These are phyloP conservation scores for Discostella pseudostelligera DNA, from an alignment of 108 stramenopile species.

Conservation along the genomic window DNA sequence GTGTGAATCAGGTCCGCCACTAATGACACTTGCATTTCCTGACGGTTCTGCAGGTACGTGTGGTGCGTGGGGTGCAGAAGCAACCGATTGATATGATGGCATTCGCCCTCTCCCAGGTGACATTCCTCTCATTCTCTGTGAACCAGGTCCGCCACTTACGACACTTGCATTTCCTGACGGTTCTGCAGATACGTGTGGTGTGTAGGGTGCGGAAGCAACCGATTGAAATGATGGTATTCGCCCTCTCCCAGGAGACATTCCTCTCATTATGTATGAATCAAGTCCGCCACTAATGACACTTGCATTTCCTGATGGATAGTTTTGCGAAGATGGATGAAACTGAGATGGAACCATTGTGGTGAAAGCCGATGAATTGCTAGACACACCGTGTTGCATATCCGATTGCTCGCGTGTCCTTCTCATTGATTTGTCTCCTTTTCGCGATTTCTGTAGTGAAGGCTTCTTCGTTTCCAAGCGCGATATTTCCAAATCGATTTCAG, in stretches of 20 bases:
- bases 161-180: too few relatives aligned
- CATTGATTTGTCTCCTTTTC: background rate
- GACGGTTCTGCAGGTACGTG: too few relatives aligned
- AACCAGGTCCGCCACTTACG: background rate
- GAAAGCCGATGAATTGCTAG: background rate
- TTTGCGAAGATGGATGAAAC: background rate
- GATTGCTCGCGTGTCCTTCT: background rate
- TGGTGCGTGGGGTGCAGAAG: too few relatives aligned
- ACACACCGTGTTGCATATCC: background rate
- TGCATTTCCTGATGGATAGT: background rate
- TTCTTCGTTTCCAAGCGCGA: conserved; percentile 38
- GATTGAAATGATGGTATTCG: conserved; percentile 4
- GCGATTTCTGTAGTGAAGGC: background rate
- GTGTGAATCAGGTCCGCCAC: background rate
- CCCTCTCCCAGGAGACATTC: background rate
- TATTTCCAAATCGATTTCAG: conserved; percentile 67
- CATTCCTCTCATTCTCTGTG: background rate
- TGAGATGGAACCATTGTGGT: background rate
- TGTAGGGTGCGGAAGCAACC: background rate
- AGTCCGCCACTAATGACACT: too few relatives aligned
- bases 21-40: too few relatives aligned
- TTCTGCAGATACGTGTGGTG: too few relatives aligned
- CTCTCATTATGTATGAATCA: conserved; percentile 1
- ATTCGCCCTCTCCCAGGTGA: background rate
- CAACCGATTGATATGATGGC: conserved; percentile 1